phyloP scores from a whole-genome alignment of 2,329 filamentous ascomycete genomes.

The Fusarium devonianum region DNA sequence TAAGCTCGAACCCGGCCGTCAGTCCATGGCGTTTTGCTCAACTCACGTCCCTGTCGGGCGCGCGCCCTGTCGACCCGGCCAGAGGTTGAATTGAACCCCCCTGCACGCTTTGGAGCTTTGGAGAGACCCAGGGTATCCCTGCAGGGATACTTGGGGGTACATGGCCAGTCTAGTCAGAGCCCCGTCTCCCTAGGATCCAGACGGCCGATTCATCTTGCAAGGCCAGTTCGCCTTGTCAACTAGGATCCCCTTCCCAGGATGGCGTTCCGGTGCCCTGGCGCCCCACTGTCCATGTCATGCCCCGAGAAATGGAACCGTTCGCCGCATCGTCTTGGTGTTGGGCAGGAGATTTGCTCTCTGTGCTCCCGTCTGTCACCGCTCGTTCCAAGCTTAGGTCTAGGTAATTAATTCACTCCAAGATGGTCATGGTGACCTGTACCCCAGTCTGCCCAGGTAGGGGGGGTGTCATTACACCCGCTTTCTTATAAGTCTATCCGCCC shows the following conservation, averaged over 20 bases:
- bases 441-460: slow-evolving; percentile 34
- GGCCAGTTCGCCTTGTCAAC: slow-evolving; percentile 43
- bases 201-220: slow-evolving; percentile 30
- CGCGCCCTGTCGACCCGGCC: slow-evolving; percentile 18
- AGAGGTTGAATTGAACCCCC: slow-evolving; percentile 24
- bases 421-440: slow-evolving; percentile 40
- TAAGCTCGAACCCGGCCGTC: slow-evolving; percentile 42
- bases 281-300: slow-evolving; percentile 42
- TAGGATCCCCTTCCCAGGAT: slow-evolving; percentile 36
- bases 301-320: slow-evolving; percentile 41
- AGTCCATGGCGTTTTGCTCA: slow-evolving; percentile 40
- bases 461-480: slow-evolving; percentile 37
- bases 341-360: slow-evolving; percentile 42
- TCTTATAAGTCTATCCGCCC: slow-evolving; percentile 48
- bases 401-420: slow-evolving; percentile 39
- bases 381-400: slow-evolving; percentile 45
- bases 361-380: slow-evolving; percentile 48
- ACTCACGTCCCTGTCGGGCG: slow-evolving; percentile 37
- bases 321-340: slow-evolving; percentile 40
- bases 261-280: slow-evolving; percentile 35
- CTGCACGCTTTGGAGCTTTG: slow-evolving; percentile 24
- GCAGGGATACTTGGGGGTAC: slow-evolving; percentile 39
- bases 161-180: slow-evolving; percentile 17
- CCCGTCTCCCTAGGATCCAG: slow-evolving; percentile 30
- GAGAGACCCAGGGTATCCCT: slow-evolving; percentile 26